Evolutionary conservation across 139 green algal genomes (phyloP).

Genomic region (Nannochloris sp.): DNA sequence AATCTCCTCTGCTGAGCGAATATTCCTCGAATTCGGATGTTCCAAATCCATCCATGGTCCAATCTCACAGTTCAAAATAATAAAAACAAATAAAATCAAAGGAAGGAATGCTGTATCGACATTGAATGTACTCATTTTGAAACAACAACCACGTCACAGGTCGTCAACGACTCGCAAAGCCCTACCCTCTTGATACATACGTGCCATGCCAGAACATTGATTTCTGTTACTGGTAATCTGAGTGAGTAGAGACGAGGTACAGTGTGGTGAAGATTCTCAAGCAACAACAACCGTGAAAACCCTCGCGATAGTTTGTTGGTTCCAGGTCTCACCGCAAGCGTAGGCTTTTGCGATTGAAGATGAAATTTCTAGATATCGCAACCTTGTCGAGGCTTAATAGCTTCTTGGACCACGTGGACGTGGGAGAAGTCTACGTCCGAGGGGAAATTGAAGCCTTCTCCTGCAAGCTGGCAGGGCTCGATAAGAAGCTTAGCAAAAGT

Average conservation of each 20-base stretch:
- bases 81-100: no score
- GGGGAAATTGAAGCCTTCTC: slow-evolving; percentile 89
- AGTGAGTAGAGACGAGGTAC: no score
- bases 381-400: slow-evolving; percentile 56
- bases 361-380: slow-evolving; percentile 66
- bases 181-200: neutral
- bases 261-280: no score
- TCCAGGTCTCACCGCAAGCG: no score
- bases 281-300: no score
- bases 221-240: no score
- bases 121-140: neutral
- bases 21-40: no score
- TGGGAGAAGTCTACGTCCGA: slow-evolving; percentile 78
- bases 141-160: neutral
- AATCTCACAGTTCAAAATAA: no score
- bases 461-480: slow-evolving; percentile 92
- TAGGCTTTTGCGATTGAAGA: slow-evolving; percentile 14
- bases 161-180: neutral
- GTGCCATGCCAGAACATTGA: neutral
- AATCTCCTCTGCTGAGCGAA: no score
- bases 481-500: slow-evolving; percentile 92
- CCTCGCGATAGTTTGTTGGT: no score
- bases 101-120: no score
- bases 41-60: no score
- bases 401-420: slow-evolving; percentile 84